Base-by-base conservation (phyloP, 305 asterid genomes). In the Fraxinus baroniana region DNA sequence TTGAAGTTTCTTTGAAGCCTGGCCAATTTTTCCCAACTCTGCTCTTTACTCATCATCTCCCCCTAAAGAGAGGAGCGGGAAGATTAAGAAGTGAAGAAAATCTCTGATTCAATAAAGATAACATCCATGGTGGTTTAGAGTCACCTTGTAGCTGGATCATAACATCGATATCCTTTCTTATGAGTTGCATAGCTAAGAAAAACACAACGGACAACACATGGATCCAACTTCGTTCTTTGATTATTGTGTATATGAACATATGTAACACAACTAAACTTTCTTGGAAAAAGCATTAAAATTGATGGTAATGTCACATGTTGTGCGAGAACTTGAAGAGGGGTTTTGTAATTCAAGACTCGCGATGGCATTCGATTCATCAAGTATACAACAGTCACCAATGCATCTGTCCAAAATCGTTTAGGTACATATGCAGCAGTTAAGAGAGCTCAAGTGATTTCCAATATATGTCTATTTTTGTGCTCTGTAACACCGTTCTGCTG, bases 341-440 rank as follows among this genome's bases (percentile, higher is more conserved):
- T 76, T 22, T 81, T 30, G 33, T 12, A 81, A 13, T 57, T 41
- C 36, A 75, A 76, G 20, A 30, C 77, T 5, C 49, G 7, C 0
- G 84, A 76, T 13, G 81, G 55, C 71, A 82, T 36, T 76, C 35
- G 24, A 46, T 76, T 82, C 26, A 82, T 4, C 71, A 82, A 28
- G 32, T 82, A 30, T 0, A 82, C 37, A 9, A 0, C 72, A 26
- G 0, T 44, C 0, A 7, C 17, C 5, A 66, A 71, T 28, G 20
- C 76, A 62, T 62, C 22, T n/a, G 3, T 24, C 77, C 64, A 79
- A 79, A 7, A 37, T 1, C 12, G 5, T 18, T 22, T 0, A 4
- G 7, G 64, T 3, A 57, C 13, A 57, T 78, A 32, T 7, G 55
- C 33, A 13, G 1, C 74, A 12, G n/a, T 55, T 12, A 78, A 78